Percentiles rank a stretch among this genome's conserved stretches.
Evolutionary conservation across 495 filamentous ascomycete genomes (phyloP).

Genomic region (Chaetomidium leptoderma): DNA sequence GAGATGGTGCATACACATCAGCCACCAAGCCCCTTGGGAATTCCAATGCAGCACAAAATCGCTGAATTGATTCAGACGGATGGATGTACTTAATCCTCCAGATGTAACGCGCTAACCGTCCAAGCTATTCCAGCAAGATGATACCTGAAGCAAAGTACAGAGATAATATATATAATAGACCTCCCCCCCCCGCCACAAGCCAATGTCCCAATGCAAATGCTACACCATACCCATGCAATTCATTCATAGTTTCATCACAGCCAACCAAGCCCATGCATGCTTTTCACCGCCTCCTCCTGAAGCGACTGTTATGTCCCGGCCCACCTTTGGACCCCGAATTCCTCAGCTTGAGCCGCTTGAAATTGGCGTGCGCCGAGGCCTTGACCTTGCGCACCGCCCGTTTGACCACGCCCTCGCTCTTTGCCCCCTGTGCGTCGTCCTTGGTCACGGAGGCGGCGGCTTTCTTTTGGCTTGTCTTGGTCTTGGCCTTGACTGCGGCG

Average conservation of each 20-base stretch:
- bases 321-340: conserved; percentile 55
- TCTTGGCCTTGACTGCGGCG: neutral
- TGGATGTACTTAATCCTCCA: too few species aligned
- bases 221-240: neutral
- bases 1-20: too few species aligned
- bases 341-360: conserved; percentile 72
- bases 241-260: neutral
- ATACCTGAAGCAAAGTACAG: too few species aligned
- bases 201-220: too few species aligned
- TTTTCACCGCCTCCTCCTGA: conserved; percentile 42
- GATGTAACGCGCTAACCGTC: too few species aligned
- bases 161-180: too few species aligned
- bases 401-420: conserved; percentile 51
- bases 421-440: conserved; percentile 31
- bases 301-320: conserved; percentile 46
- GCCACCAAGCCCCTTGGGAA: neutral
- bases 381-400: conserved; percentile 63
- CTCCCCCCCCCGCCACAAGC: too few species aligned
- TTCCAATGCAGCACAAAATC: too few species aligned
- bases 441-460: too few species aligned
- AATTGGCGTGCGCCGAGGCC: conserved; percentile 75
- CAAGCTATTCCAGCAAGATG: too few species aligned
- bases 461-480: conserved; percentile 37
- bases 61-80: too few species aligned
- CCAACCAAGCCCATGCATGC: neutral